These are phyloP conservation scores for Aspergillus calidoustus DNA, from an alignment of 2,329 filamentous ascomycete species.

Conservation along the genomic window DNA sequence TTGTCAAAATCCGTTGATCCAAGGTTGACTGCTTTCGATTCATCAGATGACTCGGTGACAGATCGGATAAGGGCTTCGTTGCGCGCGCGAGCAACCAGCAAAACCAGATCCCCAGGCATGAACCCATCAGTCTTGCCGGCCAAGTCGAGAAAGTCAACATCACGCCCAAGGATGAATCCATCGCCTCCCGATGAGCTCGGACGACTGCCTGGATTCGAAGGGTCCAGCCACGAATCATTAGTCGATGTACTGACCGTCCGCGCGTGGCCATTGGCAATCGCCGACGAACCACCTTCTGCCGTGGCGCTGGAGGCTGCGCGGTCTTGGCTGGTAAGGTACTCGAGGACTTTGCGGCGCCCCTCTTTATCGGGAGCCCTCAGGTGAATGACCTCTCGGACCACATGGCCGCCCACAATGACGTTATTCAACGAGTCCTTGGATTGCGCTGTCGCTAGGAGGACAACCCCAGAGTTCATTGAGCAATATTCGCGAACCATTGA, in stretches of 20 bases:
- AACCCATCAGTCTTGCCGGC: slow-evolving; percentile 96
- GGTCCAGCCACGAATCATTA: slow-evolving; percentile 77
- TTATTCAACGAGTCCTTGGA: slow-evolving; percentile 92
- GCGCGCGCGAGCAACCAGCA: slow-evolving; percentile 83
- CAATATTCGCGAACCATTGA: slow-evolving; percentile 85
- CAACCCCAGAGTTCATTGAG: slow-evolving; percentile 75
- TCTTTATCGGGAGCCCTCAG: slow-evolving; percentile 94
- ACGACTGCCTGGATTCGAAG: slow-evolving; percentile 61
- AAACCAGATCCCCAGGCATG: slow-evolving; percentile 90
- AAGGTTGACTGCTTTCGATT: slow-evolving; percentile 65
- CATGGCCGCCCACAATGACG: slow-evolving; percentile 85
- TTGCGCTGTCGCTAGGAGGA: slow-evolving; percentile 87
- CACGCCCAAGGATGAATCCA: slow-evolving; percentile 73
- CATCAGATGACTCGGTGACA: slow-evolving; percentile 61
- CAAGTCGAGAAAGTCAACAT: slow-evolving; percentile 88
- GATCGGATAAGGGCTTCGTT: slow-evolving; percentile 91
- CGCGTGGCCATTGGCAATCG: slow-evolving; percentile 46
- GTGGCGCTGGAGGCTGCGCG: slow-evolving; percentile 21
- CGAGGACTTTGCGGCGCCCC: slow-evolving; percentile 78
- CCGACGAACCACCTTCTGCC: slow-evolving; percentile 31
- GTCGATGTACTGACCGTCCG: slow-evolving; percentile 42
- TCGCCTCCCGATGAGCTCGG: slow-evolving; percentile 53
- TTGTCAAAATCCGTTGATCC: slow-evolving; percentile 77
- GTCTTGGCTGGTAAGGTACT: slow-evolving; percentile 68
- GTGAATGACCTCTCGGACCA: slow-evolving; percentile 87